Base-by-base conservation (phyloP, 208 protist species). In the Naegleria fowleri region DNA sequence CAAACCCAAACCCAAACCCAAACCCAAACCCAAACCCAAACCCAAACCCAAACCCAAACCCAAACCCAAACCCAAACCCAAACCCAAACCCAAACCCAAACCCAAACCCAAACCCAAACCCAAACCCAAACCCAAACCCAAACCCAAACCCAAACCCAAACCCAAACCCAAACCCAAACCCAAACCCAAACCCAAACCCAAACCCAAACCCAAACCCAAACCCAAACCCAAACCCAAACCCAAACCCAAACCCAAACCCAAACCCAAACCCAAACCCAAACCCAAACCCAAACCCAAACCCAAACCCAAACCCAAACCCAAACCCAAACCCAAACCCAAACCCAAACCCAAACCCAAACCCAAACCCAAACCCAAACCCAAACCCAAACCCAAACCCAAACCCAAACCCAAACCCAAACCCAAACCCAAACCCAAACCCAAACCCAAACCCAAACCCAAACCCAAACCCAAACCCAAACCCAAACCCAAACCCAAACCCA, bases 1-100 rank as follows among this genome's bases (percentile, higher is more conserved):
- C 67, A n/a, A n/a, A 83, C 67, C 67, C n/a, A n/a, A n/a, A 83
- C 67, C 67, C 67, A n/a, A n/a, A 83, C 67, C 67, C 67, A n/a
- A n/a, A 83, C 67, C 67, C n/a, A n/a, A n/a, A 29, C 67, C n/a
- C 67, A n/a, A n/a, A 83, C 67, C 67, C 67, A n/a, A 29, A 83
- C 67, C 29, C 67, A n/a, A n/a, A 83, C 67, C 29, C 67, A n/a
- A n/a, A n/a, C 67, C 29, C 67, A n/a, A n/a, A n/a, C 67, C 29
- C n/a, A n/a, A n/a, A n/a, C 67, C 29, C 67, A 83, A 29, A 83
- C 67, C 29, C 29, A 83, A 29, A 83, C 67, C 29, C 29, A 83
- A 29, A 83, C 67, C 29, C 29, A 29, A 83, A 29, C 29, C 67
- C 29, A 29, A 83, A 29, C 29, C 67, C 29, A 29, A n/a, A n/a